Evolutionary conservation across 2,329 filamentous ascomycete species (phyloP).

Genomic region (Fusarium buharicum): DNA sequence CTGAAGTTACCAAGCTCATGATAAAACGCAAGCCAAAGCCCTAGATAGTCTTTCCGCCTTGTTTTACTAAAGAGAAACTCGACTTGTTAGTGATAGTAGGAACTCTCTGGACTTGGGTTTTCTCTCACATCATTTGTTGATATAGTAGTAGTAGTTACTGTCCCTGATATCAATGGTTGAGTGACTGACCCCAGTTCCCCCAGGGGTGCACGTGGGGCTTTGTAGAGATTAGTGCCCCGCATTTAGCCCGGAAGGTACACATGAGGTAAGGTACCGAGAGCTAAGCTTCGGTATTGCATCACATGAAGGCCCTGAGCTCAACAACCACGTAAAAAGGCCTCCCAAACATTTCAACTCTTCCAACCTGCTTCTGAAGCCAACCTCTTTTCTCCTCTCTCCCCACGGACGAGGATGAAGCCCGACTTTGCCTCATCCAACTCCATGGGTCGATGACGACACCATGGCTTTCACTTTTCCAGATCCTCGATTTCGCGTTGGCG

Average conservation of each 20-base stretch:
- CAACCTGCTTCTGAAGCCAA: slow-evolving; percentile 19
- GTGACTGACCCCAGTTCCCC: slow-evolving; percentile 30
- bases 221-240: slow-evolving; percentile 46
- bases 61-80: no score
- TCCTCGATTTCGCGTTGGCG: slow-evolving; percentile 44
- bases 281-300: slow-evolving; percentile 45
- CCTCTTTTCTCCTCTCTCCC: slow-evolving; percentile 32
- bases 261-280: slow-evolving; percentile 34
- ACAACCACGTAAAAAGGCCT: slow-evolving; percentile 28
- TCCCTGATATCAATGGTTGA: slow-evolving; percentile 15
- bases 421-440: slow-evolving; percentile 29
- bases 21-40: no score
- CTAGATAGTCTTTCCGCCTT: no score
- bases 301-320: slow-evolving; percentile 42
- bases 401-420: slow-evolving; percentile 43
- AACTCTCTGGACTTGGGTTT: no score
- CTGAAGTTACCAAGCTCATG: no score
- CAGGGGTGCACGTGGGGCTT: slow-evolving; percentile 36
- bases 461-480: slow-evolving; percentile 56
- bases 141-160: no score
- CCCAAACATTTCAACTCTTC: slow-evolving; percentile 13
- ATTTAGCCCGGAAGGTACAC: slow-evolving; percentile 37
- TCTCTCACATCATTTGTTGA: no score
- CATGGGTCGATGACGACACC: slow-evolving; percentile 45
- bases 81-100: no score